Evolutionary conservation across 2,329 filamentous ascomycete species (phyloP).

Genomic region (Didymella pomorum): DNA sequence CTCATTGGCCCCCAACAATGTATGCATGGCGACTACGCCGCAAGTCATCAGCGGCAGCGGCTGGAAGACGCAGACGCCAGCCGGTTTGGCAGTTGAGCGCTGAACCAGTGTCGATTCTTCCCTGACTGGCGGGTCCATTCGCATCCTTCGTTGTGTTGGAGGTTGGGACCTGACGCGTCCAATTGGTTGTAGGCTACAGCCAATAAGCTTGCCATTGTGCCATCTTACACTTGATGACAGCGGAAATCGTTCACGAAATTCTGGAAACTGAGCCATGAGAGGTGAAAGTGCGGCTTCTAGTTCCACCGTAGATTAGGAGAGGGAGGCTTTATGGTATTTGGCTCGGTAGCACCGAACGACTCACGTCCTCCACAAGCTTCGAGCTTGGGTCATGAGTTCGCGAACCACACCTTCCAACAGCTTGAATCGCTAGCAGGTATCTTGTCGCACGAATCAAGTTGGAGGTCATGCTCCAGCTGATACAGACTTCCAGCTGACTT

Average conservation of each 20-base stretch:
- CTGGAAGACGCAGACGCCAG: conserved; percentile 18
- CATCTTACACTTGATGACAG: conserved; percentile 9
- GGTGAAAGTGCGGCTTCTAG: conserved; percentile 3
- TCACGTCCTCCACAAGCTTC: conserved; percentile 4
- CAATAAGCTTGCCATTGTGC: conserved; percentile 6
- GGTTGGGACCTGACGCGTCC: not conserved
- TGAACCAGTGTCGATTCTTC: conserved; percentile 17
- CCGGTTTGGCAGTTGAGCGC: conserved; percentile 16
- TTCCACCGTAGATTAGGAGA: conserved; percentile 4
- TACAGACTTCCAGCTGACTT: conserved; percentile 15
- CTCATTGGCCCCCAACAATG: conserved; percentile 14
- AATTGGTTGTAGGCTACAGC: conserved; percentile 11
- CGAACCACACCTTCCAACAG: not conserved
- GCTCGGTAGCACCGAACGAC: conserved; percentile 12
- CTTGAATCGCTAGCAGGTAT: not conserved
- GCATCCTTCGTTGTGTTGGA: conserved; percentile 16
- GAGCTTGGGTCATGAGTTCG: conserved; percentile 21
- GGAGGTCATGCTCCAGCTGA: conserved; percentile 14
- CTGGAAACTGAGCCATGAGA: conserved; percentile 1
- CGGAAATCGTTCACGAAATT: not conserved
- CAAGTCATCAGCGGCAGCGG: conserved; percentile 20
- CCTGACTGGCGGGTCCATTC: conserved; percentile 17
- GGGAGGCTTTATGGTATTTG: conserved; percentile 8
- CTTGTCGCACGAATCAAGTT: conserved; percentile 5
- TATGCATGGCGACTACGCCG: conserved; percentile 17